Evolutionary conservation across 2,329 filamentous ascomycete genomes (phyloP).

Genomic region (Zelopaecilomyces penicillatus): DNA sequence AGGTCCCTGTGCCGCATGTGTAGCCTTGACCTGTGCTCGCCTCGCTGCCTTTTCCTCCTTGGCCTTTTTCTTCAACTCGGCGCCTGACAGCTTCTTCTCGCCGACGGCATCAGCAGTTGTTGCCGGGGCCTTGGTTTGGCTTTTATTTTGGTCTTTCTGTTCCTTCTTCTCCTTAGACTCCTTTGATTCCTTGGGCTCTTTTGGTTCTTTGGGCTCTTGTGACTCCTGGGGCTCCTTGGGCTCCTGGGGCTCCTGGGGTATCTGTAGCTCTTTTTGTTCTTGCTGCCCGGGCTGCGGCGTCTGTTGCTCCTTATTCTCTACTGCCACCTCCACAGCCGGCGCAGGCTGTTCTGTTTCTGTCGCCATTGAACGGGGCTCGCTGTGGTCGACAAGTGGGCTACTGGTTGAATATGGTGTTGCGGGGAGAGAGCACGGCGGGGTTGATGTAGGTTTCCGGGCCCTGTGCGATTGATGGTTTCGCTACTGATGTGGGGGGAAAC

Average conservation of each 20-base stretch:
- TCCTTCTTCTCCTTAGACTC: slow-evolving; percentile 3
- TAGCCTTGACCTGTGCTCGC: slow-evolving; percentile 61
- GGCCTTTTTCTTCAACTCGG: slow-evolving; percentile 78
- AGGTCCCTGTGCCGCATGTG: slow-evolving; percentile 36
- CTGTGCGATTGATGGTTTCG: too few species aligned
- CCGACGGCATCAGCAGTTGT: slow-evolving; percentile 11
- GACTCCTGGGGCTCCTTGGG: too few species aligned
- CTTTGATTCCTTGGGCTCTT: slow-evolving; percentile 6
- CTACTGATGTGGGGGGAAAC: not conserved
- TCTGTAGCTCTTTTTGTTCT: too few species aligned
- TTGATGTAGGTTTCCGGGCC: too few species aligned
- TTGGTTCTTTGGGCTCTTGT: slow-evolving; percentile 2
- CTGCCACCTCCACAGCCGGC: slow-evolving; percentile 16
- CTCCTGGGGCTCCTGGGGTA: too few species aligned
- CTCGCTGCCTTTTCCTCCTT: slow-evolving; percentile 89
- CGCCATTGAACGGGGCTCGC: slow-evolving; percentile 18
- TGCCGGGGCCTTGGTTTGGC: slow-evolving; percentile 7
- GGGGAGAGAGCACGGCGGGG: too few species aligned
- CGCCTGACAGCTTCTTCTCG: slow-evolving; percentile 56
- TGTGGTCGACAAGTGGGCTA: too few species aligned
- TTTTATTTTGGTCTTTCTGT: slow-evolving; percentile 7
- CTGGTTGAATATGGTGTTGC: too few species aligned
- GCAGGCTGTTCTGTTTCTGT: slow-evolving; percentile 23
- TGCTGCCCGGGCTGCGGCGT: not conserved
- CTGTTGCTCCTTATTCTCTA: slow-evolving; percentile 18